A percentile compares a stretch with the other conserved stretches of the same genome.
Evolutionary conservation across 2,329 filamentous ascomycete genomes (phyloP).

Genomic region (Epichloe brachyelytri): DNA sequence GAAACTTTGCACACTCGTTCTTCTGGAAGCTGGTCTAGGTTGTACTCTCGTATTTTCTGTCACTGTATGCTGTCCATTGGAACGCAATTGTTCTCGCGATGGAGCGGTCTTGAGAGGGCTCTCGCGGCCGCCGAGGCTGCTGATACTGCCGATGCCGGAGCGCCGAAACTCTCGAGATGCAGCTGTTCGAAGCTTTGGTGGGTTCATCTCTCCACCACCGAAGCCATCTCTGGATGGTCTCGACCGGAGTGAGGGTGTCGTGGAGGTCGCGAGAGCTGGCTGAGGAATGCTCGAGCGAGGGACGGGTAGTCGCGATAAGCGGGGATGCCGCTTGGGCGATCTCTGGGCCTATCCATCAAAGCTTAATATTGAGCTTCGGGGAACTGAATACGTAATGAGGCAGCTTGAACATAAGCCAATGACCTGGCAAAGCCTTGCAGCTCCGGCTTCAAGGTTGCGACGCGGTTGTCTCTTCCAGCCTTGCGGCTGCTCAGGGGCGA

Average conservation of each 20-base stretch:
- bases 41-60: slow-evolving; percentile 6
- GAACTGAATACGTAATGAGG: neutral
- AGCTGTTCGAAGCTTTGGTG: slow-evolving; percentile 28
- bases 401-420: too few species aligned
- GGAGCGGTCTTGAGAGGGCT: slow-evolving; percentile 8
- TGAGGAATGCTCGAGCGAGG: slow-evolving; percentile 22
- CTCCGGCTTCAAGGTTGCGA: neutral
- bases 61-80: slow-evolving; percentile 2
- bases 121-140: slow-evolving; percentile 9
- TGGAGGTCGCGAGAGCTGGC: slow-evolving; percentile 13
- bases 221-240: slow-evolving; percentile 4
- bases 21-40: slow-evolving; percentile 7
- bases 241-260: slow-evolving; percentile 8
- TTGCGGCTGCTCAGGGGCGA: neutral
- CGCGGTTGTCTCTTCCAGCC: neutral
- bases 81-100: slow-evolving; percentile 12
- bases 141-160: slow-evolving; percentile 10
- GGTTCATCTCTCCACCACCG: slow-evolving; percentile 20
- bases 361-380: neutral
- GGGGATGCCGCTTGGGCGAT: slow-evolving; percentile 26
- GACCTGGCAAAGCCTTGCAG: neutral
- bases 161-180: slow-evolving; percentile 27
- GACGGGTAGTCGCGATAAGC: slow-evolving; percentile 26
- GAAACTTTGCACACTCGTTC: slow-evolving; percentile 3
- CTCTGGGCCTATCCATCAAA: slow-evolving; percentile 19